These are phyloP conservation scores for Dactylellina sp. DNA, from an alignment of 2,329 filamentous ascomycete species.

Conservation along the genomic window DNA sequence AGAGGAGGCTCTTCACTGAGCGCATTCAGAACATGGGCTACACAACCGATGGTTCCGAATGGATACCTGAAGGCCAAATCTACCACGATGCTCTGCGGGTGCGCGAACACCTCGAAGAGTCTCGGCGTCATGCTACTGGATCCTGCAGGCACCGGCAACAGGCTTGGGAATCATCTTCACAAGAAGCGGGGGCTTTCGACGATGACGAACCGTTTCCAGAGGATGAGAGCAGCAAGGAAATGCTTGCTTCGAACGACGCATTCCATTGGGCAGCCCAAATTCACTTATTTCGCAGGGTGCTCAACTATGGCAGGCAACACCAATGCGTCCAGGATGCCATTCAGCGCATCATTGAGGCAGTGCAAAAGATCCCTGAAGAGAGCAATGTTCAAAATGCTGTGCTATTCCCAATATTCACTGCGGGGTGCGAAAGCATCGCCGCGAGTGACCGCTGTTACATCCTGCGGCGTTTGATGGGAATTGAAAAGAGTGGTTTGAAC, in stretches of 20 bases:
- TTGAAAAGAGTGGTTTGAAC: constrained; percentile 80
- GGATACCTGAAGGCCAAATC: constrained; percentile 62
- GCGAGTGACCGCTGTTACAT: constrained; percentile 71
- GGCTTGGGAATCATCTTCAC: constrained; percentile 63
- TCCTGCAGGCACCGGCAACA: constrained; percentile 62
- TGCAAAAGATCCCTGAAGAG: constrained; percentile 73
- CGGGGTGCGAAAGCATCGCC: constrained; percentile 78
- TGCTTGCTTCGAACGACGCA: constrained; percentile 78
- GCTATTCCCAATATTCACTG: constrained; percentile 84
- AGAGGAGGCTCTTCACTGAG: constrained; percentile 64
- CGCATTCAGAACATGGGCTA: constrained; percentile 42
- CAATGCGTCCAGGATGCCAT: constrained; percentile 74
- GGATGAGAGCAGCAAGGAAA: constrained; percentile 71
- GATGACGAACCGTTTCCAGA: constrained; percentile 61
- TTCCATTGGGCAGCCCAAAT: constrained; percentile 84
- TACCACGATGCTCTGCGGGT: constrained; percentile 71
- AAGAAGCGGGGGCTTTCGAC: constrained; percentile 57
- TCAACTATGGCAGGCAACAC: constrained; percentile 72
- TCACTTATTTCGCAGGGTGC: constrained; percentile 78
- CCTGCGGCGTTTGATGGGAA: constrained; percentile 73
- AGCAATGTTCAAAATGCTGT: constrained; percentile 79
- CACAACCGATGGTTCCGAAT: constrained; percentile 34
- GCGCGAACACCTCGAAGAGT: constrained; percentile 72
- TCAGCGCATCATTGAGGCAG: constrained; percentile 71
- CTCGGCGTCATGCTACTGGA: constrained; percentile 64